These are phyloP conservation scores for Zygosaccharomyces sapae DNA, from an alignment of 1,139 yeast genomes.

Conservation along the genomic window DNA sequence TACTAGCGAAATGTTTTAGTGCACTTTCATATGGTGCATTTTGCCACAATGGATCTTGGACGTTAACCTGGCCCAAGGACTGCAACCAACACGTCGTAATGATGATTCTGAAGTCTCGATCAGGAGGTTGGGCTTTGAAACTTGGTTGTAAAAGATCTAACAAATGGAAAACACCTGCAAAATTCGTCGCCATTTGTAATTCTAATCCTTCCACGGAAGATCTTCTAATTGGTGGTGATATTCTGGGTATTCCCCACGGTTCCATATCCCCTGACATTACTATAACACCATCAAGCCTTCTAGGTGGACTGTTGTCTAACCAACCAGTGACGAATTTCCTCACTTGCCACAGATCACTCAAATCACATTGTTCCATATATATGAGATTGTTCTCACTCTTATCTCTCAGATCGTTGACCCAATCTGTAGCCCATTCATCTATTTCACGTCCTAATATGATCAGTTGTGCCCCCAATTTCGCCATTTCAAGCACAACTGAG, in stretches of 20 bases:
- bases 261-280: constrained; percentile 82
- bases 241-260: constrained; percentile 47
- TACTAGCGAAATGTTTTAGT: constrained; percentile 73
- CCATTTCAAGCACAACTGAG: constrained; percentile 66
- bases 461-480: constrained; percentile 79
- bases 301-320: constrained; percentile 87
- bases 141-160: constrained; percentile 76
- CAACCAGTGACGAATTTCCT: constrained; percentile 90
- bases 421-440: constrained; percentile 78
- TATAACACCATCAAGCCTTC: constrained; percentile 82
- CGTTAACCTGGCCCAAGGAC: constrained; percentile 62
- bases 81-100: constrained; percentile 74
- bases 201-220: constrained; percentile 81
- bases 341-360: constrained; percentile 68
- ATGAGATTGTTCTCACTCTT: constrained; percentile 66
- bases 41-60: constrained; percentile 65
- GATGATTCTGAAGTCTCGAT: constrained; percentile 81
- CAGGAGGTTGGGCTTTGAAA: constrained; percentile 84
- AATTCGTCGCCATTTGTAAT: constrained; percentile 76
- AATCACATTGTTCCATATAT: constrained; percentile 84
- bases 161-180: constrained; percentile 74
- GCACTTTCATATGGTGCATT: constrained; percentile 59
- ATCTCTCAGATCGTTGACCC: constrained; percentile 70
- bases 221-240: constrained; percentile 41
- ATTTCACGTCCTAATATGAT: constrained; percentile 64